Evolutionary conservation across 2,329 filamentous ascomycete species (phyloP), one percentile per base, ranked within the genome.

Genomic region (Fusarium nodosum): DNA sequence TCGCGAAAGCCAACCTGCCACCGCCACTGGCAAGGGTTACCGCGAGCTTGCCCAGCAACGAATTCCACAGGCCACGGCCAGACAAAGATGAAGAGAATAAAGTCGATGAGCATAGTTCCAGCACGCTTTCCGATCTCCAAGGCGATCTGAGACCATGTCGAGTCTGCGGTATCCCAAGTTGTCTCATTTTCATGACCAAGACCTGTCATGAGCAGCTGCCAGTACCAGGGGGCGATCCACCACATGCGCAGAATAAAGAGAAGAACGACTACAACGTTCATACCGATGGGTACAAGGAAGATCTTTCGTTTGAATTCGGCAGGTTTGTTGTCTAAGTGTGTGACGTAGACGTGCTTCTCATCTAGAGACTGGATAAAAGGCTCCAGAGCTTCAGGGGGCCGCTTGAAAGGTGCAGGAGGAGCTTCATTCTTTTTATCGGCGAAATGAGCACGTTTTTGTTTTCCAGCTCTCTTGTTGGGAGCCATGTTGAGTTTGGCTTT

Each of bases 31-130:
- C 90, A 82, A 1, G 94, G 93, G 68, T 81, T 92, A 74, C 82
- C 86, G 71, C 86, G 80, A 12, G 77, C 79, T 62, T 78, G 79
- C 60, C 90, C 91, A 16, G 89, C 78, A 73, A 91, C 86, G 78
- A 97, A 94, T 70, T 91, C 88, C 53, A 88, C 80, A 1, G 91
- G 91, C 91, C 91, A 94, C 10, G 90, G 87, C 81, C 90, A 89
- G 58, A 94, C 84, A 62, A 93, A 88, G 38, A 89, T 80, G 70
- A 88, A 83, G 22, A 94, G 85, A 30, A 89, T 65, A 66, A 92
- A 93, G 80, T 98, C 94, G 38, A 94, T 77, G 69, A 91, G 81
- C 78, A 97, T 91, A 39, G 86, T 89, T 48, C 85, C 72, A 7
- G 87, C 87, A 22, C 94, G 88, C 54, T 83, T 84, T 13, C 83